Percentiles rank a stretch among this genome's conserved stretches.
phyloP scores from a whole-genome alignment of 2,329 filamentous ascomycete genomes.

The Cryphonectria parasitica region DNA sequence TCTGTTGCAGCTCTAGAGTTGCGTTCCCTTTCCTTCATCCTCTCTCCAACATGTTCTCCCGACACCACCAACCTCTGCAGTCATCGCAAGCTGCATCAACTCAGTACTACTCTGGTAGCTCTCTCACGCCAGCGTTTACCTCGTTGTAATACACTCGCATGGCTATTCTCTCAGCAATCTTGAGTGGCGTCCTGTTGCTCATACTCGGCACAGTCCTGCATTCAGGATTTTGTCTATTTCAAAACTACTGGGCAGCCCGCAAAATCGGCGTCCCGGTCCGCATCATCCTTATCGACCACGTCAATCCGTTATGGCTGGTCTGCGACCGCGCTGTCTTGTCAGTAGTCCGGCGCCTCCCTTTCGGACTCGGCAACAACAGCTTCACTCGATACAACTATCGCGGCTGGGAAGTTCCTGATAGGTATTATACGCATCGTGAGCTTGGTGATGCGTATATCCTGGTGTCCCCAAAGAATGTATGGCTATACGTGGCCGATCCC shows the following conservation, averaged over 20 bases:
- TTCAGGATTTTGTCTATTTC: neutral
- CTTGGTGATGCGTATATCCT: conserved; percentile 13
- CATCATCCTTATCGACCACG: neutral
- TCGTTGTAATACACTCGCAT: neutral
- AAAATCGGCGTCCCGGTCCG: neutral
- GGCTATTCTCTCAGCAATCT: neutral
- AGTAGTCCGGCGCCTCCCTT: neutral
- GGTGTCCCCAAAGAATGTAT: neutral
- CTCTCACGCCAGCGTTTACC: neutral
- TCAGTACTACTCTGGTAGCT: too few relatives aligned
- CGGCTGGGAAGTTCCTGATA: neutral
- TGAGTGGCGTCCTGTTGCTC: neutral
- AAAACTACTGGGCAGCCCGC: neutral
- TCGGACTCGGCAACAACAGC: neutral
- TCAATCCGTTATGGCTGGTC: neutral
- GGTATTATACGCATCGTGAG: conserved; percentile 7
- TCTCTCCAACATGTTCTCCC: too few relatives aligned
- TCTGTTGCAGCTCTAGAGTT: too few relatives aligned
- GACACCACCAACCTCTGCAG: too few relatives aligned
- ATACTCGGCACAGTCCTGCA: neutral
- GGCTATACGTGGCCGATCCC: conserved; percentile 13
- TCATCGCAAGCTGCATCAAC: too few relatives aligned
- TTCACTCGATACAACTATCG: neutral
- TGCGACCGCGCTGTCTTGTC: neutral
- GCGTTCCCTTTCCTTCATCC: too few relatives aligned